Conservation (phyloP, 2,329 filamentous ascomycete species). For the Botrytis squamosa region DNA sequence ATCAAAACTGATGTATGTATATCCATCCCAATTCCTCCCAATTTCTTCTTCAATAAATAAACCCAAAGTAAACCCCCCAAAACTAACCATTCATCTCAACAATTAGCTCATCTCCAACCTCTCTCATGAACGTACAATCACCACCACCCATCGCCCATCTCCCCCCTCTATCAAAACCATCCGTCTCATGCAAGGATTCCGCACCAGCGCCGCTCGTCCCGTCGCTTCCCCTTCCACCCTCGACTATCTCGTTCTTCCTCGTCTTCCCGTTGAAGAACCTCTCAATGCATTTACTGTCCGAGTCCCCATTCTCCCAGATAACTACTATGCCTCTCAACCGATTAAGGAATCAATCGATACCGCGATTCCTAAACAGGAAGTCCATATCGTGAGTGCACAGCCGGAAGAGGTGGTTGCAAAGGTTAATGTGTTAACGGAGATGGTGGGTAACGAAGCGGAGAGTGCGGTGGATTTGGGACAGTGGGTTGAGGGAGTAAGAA, state of each 20-base stretch:
- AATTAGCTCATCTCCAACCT: conserved; percentile 35
- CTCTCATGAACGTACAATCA: conserved; percentile 30
- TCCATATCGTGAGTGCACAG: conserved; percentile 56
- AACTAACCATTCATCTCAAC: conserved; percentile 13
- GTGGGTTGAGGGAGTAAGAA: neutral
- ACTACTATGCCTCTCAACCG: conserved; percentile 29
- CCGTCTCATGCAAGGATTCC: conserved; percentile 65
- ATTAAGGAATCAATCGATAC: conserved; percentile 43
- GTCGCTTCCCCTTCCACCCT: conserved; percentile 37
- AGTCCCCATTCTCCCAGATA: conserved; percentile 61
- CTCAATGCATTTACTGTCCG: conserved; percentile 41
- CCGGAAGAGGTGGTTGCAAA: conserved; percentile 51
- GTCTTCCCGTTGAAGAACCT: conserved; percentile 39
- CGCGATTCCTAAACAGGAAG: conserved; percentile 46
- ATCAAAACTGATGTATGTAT: conserved; percentile 34
- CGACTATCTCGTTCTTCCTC: conserved; percentile 54
- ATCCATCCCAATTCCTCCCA: neutral
- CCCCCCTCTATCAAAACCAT: conserved; percentile 45
- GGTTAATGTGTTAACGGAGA: conserved; percentile 51
- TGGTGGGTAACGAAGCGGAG: conserved; percentile 48
- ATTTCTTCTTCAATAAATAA: neutral
- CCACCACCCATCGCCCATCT: conserved; percentile 38
- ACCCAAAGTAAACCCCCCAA: neutral
- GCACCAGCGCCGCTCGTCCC: conserved; percentile 46
- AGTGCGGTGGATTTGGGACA: conserved; percentile 5